Percentiles rank a stretch among this genome's conserved stretches.
These are phyloP conservation scores for Colletotrichum coccodes DNA, from an alignment of 2,329 filamentous ascomycete genomes.

Conservation along the genomic window DNA sequence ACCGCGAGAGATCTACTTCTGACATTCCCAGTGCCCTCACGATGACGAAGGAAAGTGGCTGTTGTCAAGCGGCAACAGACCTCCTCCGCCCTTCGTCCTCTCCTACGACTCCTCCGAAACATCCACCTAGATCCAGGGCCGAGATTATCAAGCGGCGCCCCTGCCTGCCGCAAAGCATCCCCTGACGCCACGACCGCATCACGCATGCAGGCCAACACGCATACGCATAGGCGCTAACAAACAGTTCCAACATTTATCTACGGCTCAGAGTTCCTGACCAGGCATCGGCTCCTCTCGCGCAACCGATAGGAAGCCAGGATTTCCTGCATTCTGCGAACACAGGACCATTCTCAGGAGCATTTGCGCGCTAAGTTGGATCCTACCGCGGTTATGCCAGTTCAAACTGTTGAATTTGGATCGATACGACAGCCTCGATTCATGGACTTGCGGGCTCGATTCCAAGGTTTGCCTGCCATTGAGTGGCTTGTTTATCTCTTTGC, in stretches of 20 bases:
- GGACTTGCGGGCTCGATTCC: neutral
- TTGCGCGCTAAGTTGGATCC: constrained; percentile 16
- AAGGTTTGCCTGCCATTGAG: neutral
- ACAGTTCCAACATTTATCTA: neutral
- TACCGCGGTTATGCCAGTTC: constrained; percentile 14
- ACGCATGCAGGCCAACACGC: constrained; percentile 31
- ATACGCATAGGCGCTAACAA: constrained; percentile 35
- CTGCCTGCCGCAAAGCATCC: constrained; percentile 13
- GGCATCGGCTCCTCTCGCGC: neutral
- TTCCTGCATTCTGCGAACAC: neutral
- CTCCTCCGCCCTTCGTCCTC: neutral
- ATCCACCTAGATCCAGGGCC: neutral
- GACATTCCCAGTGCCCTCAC: neutral
- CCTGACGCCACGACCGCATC: constrained; percentile 28
- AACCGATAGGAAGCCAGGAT: neutral
- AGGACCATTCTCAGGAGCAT: neutral
- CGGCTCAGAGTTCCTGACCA: neutral
- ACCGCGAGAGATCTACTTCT: constrained; percentile 5
- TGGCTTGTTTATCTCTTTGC: neutral
- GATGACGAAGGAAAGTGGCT: neutral
- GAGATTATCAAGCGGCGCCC: neutral
- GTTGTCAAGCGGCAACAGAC: neutral
- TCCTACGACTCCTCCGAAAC: neutral
- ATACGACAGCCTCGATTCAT: neutral
- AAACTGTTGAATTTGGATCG: neutral